Evolutionary conservation across 805 yeast genomes (phyloP).

Genomic region (Candida nonsorbophila): DNA sequence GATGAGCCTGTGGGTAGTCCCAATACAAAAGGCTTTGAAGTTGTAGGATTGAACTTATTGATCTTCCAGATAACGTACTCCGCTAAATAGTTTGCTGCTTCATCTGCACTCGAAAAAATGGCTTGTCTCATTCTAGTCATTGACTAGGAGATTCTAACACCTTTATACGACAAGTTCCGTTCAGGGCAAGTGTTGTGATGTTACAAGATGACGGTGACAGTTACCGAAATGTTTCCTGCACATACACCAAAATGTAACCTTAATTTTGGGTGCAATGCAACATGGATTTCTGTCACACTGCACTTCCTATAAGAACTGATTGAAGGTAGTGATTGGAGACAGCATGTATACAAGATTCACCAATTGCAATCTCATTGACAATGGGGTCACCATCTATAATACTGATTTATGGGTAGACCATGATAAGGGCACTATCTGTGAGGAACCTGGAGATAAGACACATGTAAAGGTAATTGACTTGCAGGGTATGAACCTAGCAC

Average conservation of each 20-base stretch:
- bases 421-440: slow-evolving; percentile 33
- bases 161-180: too few species aligned
- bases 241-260: too few species aligned
- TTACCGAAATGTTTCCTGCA: too few species aligned
- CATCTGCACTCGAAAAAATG: slow-evolving; percentile 29
- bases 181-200: too few species aligned
- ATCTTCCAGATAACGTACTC: slow-evolving; percentile 40
- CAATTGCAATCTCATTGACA: slow-evolving; percentile 39
- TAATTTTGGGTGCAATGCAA: too few species aligned
- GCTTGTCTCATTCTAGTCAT: slow-evolving; percentile 28
- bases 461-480: slow-evolving; percentile 32
- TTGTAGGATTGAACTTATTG: slow-evolving; percentile 40
- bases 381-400: slow-evolving; percentile 26
- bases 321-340: too few species aligned
- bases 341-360: slow-evolving; percentile 29
- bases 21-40: slow-evolving; percentile 43
- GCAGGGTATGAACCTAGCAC: slow-evolving; percentile 43
- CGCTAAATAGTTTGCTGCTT: slow-evolving; percentile 43
- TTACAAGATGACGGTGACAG: too few species aligned
- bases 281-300: too few species aligned
- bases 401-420: slow-evolving; percentile 42
- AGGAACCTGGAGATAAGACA: slow-evolving; percentile 4
- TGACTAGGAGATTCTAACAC: too few species aligned
- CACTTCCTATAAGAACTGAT: too few species aligned
- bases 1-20: slow-evolving; percentile 62